phyloP scores from a whole-genome alignment of 306 rosid species.

The Abrus precatorius region DNA sequence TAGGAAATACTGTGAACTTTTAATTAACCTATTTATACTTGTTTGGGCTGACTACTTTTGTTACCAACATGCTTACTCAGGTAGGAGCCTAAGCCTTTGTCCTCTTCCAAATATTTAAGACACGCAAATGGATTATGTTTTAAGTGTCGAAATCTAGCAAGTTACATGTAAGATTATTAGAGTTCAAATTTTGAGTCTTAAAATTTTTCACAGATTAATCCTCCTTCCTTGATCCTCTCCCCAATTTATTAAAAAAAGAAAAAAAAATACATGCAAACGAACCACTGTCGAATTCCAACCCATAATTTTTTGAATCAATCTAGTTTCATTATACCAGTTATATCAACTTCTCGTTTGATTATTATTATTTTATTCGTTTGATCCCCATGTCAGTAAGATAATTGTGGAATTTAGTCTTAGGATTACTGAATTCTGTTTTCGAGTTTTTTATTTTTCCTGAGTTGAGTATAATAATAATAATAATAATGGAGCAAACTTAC shows the following conservation, averaged over 20 bases:
- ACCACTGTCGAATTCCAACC: neutral
- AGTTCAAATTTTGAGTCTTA: no score
- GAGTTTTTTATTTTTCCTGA: neutral
- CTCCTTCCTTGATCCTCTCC: no score
- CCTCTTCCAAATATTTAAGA: neutral
- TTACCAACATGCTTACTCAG: neutral
- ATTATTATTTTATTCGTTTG: neutral
- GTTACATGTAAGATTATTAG: no score
- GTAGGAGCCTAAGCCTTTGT: neutral
- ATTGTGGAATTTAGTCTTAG: neutral
- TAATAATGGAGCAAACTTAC: no score
- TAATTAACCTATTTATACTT: neutral
- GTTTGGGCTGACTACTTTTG: slow-evolving; percentile 1
- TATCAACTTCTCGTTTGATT: neutral
- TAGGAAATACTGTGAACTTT: neutral
- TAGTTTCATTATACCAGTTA: neutral
- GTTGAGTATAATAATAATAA: no score
- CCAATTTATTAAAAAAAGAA: no score
- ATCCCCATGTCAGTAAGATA: neutral
- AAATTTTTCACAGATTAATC: no score
- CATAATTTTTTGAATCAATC: neutral
- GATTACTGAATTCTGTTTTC: neutral
- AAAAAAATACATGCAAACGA: neutral
- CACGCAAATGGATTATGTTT: neutral
- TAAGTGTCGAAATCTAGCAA: no score